Evolutionary conservation across 257 asterid species (phyloP).

Genomic region (Scutellaria galericulata): DNA sequence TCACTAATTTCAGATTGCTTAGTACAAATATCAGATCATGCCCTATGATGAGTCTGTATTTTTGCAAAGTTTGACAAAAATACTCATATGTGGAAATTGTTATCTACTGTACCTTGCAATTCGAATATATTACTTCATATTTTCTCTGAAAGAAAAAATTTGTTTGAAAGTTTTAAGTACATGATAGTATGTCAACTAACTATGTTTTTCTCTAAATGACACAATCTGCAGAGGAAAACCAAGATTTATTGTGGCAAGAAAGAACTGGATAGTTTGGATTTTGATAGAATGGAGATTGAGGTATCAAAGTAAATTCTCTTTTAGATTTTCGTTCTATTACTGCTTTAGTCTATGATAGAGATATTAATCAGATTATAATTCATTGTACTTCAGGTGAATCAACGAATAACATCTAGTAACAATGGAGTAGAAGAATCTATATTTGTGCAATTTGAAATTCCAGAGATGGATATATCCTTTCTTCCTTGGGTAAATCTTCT

Average conservation of each 20-base stretch:
- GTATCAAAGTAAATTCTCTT: constrained; percentile 22
- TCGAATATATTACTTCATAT: background rate
- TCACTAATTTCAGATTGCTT: constrained; percentile 15
- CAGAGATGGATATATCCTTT: constrained; percentile 57
- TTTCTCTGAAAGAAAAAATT: background rate
- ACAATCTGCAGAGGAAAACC: constrained; percentile 38
- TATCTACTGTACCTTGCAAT: background rate
- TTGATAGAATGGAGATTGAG: constrained; percentile 35
- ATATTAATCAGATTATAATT: constrained; percentile 19
- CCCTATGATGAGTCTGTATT: constrained; percentile 14
- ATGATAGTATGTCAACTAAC: constrained; percentile 3
- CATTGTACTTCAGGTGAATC: constrained; percentile 50
- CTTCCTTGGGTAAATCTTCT: constrained; percentile 52
- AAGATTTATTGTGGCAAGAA: constrained; percentile 35
- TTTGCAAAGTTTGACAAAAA: constrained; percentile 14
- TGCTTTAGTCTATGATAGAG: constrained; percentile 24
- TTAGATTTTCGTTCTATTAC: constrained; percentile 15
- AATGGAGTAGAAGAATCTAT: constrained; percentile 40
- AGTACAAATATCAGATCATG: constrained; percentile 10
- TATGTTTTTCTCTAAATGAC: constrained; percentile 30
- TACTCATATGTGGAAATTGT: constrained; percentile 21
- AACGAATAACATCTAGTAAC: constrained; percentile 36
- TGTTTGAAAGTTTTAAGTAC: background rate
- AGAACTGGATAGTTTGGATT: constrained; percentile 34
- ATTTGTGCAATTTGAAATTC: constrained; percentile 69